Percentiles rank a stretch among this genome's conserved stretches.
Conservation (phyloP, 208 protist species). For the Porcisia deanei region DNA sequence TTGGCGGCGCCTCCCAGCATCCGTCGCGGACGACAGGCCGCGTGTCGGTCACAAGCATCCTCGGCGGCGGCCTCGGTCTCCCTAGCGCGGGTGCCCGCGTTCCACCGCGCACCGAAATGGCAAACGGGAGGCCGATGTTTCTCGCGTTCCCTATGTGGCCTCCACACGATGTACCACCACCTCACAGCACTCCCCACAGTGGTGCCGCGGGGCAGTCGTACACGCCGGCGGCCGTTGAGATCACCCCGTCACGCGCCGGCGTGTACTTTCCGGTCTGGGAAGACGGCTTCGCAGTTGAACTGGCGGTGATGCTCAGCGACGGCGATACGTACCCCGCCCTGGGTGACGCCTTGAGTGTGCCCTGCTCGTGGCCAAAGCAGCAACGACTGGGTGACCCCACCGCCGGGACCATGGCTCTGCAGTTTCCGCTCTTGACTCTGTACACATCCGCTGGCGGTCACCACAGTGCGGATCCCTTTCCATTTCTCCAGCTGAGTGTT, state of each 20-base stretch:
- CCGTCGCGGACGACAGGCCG: background rate
- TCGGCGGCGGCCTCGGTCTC: conserved; percentile 1
- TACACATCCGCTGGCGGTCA: conserved; percentile 1
- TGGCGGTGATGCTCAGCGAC: conserved; percentile 30
- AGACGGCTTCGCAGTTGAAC: conserved; percentile 38
- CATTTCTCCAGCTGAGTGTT: conserved; percentile 32
- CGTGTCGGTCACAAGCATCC: background rate
- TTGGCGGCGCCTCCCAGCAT: conserved; percentile 6
- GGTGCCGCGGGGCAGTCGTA: background rate
- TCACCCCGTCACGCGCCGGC: conserved; percentile 14
- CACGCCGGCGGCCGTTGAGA: conserved; percentile 14
- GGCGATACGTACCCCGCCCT: conserved; percentile 34
- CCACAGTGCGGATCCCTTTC: conserved; percentile 1
- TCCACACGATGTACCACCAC: background rate
- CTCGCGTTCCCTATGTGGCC: conserved; percentile 33
- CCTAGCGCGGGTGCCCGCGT: conserved; percentile 1
- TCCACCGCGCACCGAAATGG: conserved; percentile 16
- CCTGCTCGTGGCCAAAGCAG: conserved; percentile 21
- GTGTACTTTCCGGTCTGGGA: conserved; percentile 37
- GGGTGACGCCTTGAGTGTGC: conserved; percentile 25
- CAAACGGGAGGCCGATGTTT: conserved; percentile 21
- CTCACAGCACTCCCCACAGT: background rate
- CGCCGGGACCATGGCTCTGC: conserved; percentile 7
- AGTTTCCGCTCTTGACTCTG: conserved; percentile 31
- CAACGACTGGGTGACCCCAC: background rate